Evolutionary conservation across 768 basidiomycete genomes (phyloP), one percentile per base, ranked within the genome.

Genomic region (Hypholoma fasciculare): DNA sequence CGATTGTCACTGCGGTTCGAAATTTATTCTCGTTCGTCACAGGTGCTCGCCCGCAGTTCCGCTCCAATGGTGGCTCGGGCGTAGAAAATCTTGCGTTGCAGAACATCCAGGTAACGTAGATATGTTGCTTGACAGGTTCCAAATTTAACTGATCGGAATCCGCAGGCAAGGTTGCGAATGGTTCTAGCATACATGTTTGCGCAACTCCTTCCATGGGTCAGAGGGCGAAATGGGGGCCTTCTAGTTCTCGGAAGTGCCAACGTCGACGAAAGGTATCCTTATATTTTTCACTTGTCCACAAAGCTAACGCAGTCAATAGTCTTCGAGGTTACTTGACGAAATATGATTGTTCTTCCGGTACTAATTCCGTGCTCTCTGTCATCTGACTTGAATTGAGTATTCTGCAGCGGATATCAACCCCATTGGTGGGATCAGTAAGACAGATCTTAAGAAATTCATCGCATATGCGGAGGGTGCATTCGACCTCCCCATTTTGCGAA

Each of bases 171-270:
- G 49, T 70, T 98, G 52, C 80, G 97, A 7, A 99, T 99, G 97
- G 90, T 99, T 3, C 72, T 98, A 16, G 83, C 94, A 1, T 98
- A 98, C 69, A 74, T 97, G 74, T 98, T 98, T 63, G 96, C 96
- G 7, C 96, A 98, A 67, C 84, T 98, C 3, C 73, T 98, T 34
- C 96, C 94, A 3, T 98, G 92, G 89, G 92, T 89, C 0, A 78
- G 96, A 60, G 94, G 95, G 0, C 84, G 84, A 67, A 72, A 73
- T 40, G 97, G 97, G 0, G 93, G 94, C 6, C 72, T 99, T 37
- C 85, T 98, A 23, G 97, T 98, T 1, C 82, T 98, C n/a, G 97
- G 97, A 1, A 96, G 93, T 62, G 96, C 97, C 16, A 98, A 98
- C 67, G 97, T 99, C 2, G 97, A 99, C 66, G 97, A 98, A 77